Evolutionary conservation across 345 rosid genomes (phyloP).

Genomic region (Erucastrum elatum): DNA sequence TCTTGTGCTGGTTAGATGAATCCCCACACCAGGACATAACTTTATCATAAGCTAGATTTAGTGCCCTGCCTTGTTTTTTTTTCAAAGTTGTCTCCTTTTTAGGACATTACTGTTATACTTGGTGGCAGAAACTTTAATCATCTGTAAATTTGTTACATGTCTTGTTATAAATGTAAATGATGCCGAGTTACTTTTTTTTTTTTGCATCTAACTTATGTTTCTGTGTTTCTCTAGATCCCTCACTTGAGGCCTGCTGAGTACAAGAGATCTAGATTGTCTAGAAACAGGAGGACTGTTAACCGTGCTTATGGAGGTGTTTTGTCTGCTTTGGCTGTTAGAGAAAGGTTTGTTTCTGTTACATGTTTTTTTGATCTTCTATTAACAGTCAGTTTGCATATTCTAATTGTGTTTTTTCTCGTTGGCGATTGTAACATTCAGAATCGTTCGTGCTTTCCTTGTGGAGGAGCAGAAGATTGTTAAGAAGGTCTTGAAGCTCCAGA

Average conservation of each 20-base stretch:
- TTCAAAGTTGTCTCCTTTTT: constrained; percentile 3
- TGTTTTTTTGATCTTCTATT: too few species aligned
- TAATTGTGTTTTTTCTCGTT: too few species aligned
- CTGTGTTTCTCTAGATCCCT: constrained; percentile 55
- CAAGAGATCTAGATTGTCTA: constrained; percentile 75
- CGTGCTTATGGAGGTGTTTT: constrained; percentile 90
- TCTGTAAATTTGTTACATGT: background rate
- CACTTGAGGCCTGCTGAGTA: constrained; percentile 87
- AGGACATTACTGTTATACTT: background rate
- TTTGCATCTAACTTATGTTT: background rate
- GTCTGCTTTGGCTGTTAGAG: constrained; percentile 82
- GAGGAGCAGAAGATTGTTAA: constrained; percentile 89
- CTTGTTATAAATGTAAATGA: background rate
- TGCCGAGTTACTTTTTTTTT: background rate
- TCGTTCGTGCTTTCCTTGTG: constrained; percentile 73
- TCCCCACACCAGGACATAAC: constrained; percentile 43
- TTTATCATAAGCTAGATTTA: constrained; percentile 55
- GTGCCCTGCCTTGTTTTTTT: constrained; percentile 31
- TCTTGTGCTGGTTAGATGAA: constrained; percentile 49
- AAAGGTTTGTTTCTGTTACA: constrained; percentile 51
- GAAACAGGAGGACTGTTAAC: constrained; percentile 81
- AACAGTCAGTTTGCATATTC: too few species aligned
- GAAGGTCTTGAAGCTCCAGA: constrained; percentile 74
- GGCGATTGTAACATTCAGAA: constrained; percentile 28
- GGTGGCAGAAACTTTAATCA: constrained; percentile 23